Base-by-base conservation (phyloP, 2,329 filamentous ascomycete genomes). In the Fusarium staphyleae region DNA sequence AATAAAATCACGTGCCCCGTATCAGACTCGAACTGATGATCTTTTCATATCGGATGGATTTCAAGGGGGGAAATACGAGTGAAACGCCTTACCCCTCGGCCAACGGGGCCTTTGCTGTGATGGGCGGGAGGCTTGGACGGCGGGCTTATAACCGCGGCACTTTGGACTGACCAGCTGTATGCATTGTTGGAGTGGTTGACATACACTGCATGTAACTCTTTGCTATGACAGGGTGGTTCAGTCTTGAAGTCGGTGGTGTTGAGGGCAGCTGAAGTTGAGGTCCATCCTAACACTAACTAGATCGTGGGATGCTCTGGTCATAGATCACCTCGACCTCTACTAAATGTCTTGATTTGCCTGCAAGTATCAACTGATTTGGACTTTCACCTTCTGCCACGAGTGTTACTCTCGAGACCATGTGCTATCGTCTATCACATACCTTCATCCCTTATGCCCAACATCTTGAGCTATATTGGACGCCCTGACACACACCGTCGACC, bases 11-110 rank as follows among this genome's bases (percentile, higher is more conserved):
- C 1, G 2, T 65, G 62, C 62, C 62, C 56, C 50, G 50, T 63
- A 57, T 48, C 50, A 53, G 62, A 65, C 61, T 65, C 54, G 62
- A 65, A 65, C 62, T 56, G 47, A 45, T 57, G 62, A 65, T 65
- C 62, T 65, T 65, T 50, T 52, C 62, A 65, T 65, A 16, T 34
- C 32, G 32, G 22, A 24, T 24, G 22, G 9, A 24, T 24, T 24
- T 24, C 22, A 5, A 24, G 22, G 9, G 22, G n/a, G 32, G 32
- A 16, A n/a, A 34, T 65, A 65, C 62, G 62, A 65, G 62, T 65
- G 62, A 52, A 50, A 65, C 63, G 63, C 63, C 63, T 65, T 65
- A 65, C 63, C 63, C 60, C 60, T 65, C 51, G 62, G 62, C 62
- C 62, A 65, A 63, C 48, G 50, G 57, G 62, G 63, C 63, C 54